Percentiles rank a stretch among this genome's conserved stretches.
Conservation (phyloP, 31 red algal genomes). For the Pterothamnion heteromorphum region DNA sequence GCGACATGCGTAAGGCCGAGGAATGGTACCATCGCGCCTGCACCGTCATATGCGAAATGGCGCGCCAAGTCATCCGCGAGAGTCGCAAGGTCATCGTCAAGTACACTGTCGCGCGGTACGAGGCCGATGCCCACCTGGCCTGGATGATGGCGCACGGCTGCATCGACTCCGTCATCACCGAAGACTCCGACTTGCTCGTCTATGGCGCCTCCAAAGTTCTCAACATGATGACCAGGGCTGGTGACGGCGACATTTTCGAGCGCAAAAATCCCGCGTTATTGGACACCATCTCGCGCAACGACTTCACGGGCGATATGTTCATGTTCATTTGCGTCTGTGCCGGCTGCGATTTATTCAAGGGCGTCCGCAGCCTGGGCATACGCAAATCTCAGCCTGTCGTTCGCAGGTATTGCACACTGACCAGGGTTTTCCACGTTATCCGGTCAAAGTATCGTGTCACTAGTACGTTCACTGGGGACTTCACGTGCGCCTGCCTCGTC, state of each 20-base stretch:
- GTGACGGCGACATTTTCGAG: slow-evolving; percentile 75
- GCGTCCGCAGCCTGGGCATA: slow-evolving; percentile 75
- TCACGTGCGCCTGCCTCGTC: slow-evolving; percentile 69
- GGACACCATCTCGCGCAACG: slow-evolving; percentile 46
- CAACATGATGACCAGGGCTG: slow-evolving; percentile 81
- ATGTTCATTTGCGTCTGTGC: slow-evolving; percentile 85
- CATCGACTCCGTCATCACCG: slow-evolving; percentile 82
- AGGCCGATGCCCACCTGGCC: slow-evolving; percentile 97
- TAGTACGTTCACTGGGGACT: slow-evolving; percentile 55
- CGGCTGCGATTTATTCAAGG: slow-evolving; percentile 97
- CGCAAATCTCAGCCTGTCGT: slow-evolving; percentile 74
- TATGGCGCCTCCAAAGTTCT: slow-evolving; percentile 79
- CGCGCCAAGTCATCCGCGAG: slow-evolving; percentile 62
- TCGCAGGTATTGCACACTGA: slow-evolving; percentile 53
- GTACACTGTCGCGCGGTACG: slow-evolving; percentile 90
- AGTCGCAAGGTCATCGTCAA: slow-evolving; percentile 67
- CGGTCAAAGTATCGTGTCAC: slow-evolving; percentile 40
- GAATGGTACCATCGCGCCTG: slow-evolving; percentile 77
- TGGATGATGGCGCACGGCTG: slow-evolving; percentile 64
- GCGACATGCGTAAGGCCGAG: slow-evolving; percentile 57
- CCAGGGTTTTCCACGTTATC: slow-evolving; percentile 55
- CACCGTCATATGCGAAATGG: slow-evolving; percentile 88
- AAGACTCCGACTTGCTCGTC: slow-evolving; percentile 95
- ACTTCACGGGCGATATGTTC: slow-evolving; percentile 88
- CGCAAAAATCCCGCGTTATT: slow-evolving; percentile 69